Percentiles rank a stretch among this genome's conserved stretches.
These are phyloP conservation scores for Opeltia flavorubescens DNA, from an alignment of 495 filamentous ascomycete species.

Conservation along the genomic window DNA sequence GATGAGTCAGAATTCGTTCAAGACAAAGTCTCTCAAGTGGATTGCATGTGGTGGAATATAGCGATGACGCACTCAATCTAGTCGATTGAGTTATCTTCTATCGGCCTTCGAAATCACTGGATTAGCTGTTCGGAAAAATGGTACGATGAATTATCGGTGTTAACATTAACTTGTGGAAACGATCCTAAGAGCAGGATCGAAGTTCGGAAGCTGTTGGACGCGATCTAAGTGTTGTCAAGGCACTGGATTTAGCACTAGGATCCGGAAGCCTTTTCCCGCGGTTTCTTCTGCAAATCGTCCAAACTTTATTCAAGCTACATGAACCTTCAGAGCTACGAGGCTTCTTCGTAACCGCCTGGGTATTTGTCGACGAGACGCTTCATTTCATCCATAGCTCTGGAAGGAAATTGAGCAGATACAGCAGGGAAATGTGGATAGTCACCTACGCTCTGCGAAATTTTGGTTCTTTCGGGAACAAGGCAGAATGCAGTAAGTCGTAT, in stretches of 20 bases:
- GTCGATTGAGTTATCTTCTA: too few species aligned
- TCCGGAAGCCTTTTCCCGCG: not conserved
- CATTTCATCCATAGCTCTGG: constrained; percentile 8
- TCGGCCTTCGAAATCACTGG: too few species aligned
- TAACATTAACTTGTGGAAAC: too few species aligned
- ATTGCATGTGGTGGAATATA: too few species aligned
- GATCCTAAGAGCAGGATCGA: too few species aligned
- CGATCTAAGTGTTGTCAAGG: too few species aligned
- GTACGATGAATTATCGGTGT: too few species aligned
- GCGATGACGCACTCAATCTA: too few species aligned
- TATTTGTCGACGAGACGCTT: constrained; percentile 9
- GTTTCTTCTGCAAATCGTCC: not conserved
- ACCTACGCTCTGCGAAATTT: constrained; percentile 4
- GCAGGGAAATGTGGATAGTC: not conserved
- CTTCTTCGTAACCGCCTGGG: constrained; percentile 5
- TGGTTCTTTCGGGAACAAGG: constrained; percentile 7
- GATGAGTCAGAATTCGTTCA: too few species aligned
- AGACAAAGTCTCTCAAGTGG: too few species aligned
- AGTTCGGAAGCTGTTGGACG: too few species aligned
- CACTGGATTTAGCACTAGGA: not conserved
- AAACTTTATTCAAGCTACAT: not conserved
- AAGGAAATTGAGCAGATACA: not conserved
- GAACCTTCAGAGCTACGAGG: not conserved
- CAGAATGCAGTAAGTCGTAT: constrained; percentile 8
- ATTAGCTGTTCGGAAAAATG: too few species aligned